phyloP scores from a whole-genome alignment of 177 flowering plant genomes.

The Vitis hybrid region DNA sequence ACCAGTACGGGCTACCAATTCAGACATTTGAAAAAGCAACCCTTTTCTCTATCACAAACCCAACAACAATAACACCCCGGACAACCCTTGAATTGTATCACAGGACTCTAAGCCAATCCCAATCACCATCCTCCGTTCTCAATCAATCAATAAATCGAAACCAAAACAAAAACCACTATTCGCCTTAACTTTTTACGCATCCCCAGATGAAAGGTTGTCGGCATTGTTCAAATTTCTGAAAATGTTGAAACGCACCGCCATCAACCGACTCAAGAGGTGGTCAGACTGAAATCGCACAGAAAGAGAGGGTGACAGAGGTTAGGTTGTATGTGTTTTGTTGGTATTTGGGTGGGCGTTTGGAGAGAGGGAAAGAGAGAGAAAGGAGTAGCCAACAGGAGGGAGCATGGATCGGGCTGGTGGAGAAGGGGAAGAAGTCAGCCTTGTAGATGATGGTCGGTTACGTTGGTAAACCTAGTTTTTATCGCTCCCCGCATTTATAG shows the following conservation, averaged over 20 bases:
- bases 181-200: too few species aligned
- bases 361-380: too few species aligned
- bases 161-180: neutral
- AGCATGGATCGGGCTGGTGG: too few species aligned
- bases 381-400: too few species aligned
- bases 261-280: neutral
- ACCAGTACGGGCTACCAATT: conserved; percentile 68
- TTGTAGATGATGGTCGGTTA: too few species aligned
- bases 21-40: conserved; percentile 36
- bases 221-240: neutral
- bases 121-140: neutral
- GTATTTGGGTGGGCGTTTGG: too few species aligned
- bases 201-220: too few species aligned
- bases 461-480: too few species aligned
- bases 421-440: too few species aligned
- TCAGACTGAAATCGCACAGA: neutral
- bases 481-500: too few species aligned
- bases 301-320: neutral
- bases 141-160: neutral
- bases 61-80: too few species aligned
- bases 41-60: neutral
- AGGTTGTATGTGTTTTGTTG: too few species aligned
- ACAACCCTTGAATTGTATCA: neutral
- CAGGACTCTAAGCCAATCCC: neutral
- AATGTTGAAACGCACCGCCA: neutral